A percentile compares a stretch with the other conserved stretches of the same genome.
Conservation (phyloP, 148 eudicot species). For the Fagopyrum esculentum region DNA sequence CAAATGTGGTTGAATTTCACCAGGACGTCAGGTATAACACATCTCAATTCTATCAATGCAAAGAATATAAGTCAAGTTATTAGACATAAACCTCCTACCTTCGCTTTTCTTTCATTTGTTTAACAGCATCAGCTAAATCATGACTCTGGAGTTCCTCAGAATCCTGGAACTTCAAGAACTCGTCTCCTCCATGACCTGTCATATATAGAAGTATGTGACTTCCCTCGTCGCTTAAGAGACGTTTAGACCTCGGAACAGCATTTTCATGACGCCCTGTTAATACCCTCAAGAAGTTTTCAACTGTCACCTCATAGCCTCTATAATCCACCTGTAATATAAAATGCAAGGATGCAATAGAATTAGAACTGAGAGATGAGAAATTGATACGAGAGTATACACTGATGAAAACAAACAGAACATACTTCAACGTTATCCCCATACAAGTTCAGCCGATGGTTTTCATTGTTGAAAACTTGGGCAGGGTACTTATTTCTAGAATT, state of each 20-base stretch:
- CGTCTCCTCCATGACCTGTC: conserved; percentile 99
- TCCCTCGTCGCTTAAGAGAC: conserved; percentile 95
- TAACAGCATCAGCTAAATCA: conserved; percentile 98
- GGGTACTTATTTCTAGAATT: conserved; percentile 94
- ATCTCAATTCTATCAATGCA: background rate
- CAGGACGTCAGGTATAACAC: background rate
- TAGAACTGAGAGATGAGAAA: background rate
- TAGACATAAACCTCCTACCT: conserved; percentile 42
- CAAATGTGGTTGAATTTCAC: background rate
- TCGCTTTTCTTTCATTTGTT: conserved; percentile 96
- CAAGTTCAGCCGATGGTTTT: conserved; percentile 86
- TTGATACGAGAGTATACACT: background rate
- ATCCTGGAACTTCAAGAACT: conserved; percentile 96
- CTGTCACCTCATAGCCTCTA: conserved; percentile 97
- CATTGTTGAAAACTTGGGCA: conserved; percentile 98
- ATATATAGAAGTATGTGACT: conserved; percentile 91
- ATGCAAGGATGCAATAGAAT: conserved; percentile 6
- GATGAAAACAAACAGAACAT: conserved; percentile 13
- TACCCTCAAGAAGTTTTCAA: conserved; percentile 87
- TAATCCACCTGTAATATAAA: conserved; percentile 73
- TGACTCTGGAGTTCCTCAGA: conserved; percentile 99
- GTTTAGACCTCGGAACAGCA: conserved; percentile 94
- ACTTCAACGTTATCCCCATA: conserved; percentile 99
- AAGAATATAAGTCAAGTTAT: background rate
- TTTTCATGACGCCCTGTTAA: conserved; percentile 92